Evolutionary conservation across 176 grass and related monocot genomes (phyloP), one percentile per base, ranked within the genome.

Genomic region (Poa pratensis): DNA sequence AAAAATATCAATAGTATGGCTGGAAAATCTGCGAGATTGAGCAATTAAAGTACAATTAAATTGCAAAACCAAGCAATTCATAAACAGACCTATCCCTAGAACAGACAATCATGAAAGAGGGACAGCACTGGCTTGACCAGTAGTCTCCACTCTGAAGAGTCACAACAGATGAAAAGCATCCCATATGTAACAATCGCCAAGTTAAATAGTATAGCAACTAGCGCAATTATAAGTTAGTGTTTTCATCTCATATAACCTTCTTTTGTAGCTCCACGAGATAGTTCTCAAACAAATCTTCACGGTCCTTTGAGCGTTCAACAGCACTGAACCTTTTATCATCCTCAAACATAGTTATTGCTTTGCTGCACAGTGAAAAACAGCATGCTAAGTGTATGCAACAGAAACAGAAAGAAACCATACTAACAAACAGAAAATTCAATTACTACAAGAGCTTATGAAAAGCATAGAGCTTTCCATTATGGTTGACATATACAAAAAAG

Each of bases 231-330:
- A 88, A 68, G 35, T 35, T 32, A 17, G 39, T 7, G 13, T 70
- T 76, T 64, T 48, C 1, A 72, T 60, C 32, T 45, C 39, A 85
- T 43, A 71, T 62, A 80, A 99, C 96, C 96, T 99, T 94, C 77
- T 99, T 99, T 65, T 96, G 96, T 40, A 99, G 96, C 37, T 99
- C 94, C 24, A 85, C 84, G n/a, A 96, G 54, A 91, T 99, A 99
- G 61, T 79, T 92, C 82, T 99, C 96, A 88, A 94, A 99, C 70
- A 99, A 86, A 86, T 99, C 94, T 86, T 99, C 96, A 63, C 94
- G 94, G 17, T 99, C 96, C 88, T 88, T 96, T 42, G 88, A 22
- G 8, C 79, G 79, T 2, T 81, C 79, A 81, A 81, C 46, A 81
- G 79, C 63, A 53, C n/a, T 81, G 79, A 81, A 81, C 79, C 79